phyloP scores from a whole-genome alignment of 2,329 filamentous ascomycete genomes.

The Colletotrichum salicis region DNA sequence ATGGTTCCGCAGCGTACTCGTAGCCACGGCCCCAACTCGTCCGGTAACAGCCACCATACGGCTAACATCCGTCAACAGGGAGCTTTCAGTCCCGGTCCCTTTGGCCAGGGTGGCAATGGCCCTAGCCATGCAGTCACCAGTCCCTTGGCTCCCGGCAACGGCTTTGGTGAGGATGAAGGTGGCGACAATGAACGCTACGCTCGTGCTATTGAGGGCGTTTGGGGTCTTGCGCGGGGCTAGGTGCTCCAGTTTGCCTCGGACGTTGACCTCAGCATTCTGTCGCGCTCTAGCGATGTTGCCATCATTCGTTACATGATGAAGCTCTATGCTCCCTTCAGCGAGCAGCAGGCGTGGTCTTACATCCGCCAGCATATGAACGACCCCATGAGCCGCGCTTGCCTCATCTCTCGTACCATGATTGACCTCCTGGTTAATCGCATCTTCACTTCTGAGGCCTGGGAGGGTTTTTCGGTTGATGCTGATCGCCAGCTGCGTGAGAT shows the following conservation, averaged over 20 bases:
- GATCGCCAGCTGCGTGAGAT: constrained; percentile 46
- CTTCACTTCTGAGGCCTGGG: constrained; percentile 53
- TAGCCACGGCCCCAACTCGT: background rate
- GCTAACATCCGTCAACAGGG: constrained; percentile 10
- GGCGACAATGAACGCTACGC: constrained; percentile 32
- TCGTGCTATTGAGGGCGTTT: constrained; percentile 33
- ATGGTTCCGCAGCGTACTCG: constrained; percentile 4
- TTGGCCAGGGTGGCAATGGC: constrained; percentile 16
- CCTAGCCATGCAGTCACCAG: constrained; percentile 3
- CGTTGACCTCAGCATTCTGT: constrained; percentile 18
- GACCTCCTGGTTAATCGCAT: constrained; percentile 55
- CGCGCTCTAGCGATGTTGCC: constrained; percentile 15
- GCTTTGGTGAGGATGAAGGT: constrained; percentile 14
- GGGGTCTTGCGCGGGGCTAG: constrained; percentile 35
- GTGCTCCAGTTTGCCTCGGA: constrained; percentile 32
- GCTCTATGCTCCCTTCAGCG: constrained; percentile 42
- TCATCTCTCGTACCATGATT: constrained; percentile 55
- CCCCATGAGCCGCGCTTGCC: constrained; percentile 52
- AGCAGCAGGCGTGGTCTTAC: constrained; percentile 52
- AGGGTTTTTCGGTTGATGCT: constrained; percentile 48
- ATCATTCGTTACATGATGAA: constrained; percentile 33
- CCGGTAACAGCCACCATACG: constrained; percentile 14
- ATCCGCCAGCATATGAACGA: constrained; percentile 53
- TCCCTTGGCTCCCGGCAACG: background rate
- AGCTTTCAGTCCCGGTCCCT: constrained; percentile 6